Percentiles rank a stretch among this genome's conserved stretches.
Conservation (phyloP, 108 stramenopile species). For the Nitzschia putrida region DNA sequence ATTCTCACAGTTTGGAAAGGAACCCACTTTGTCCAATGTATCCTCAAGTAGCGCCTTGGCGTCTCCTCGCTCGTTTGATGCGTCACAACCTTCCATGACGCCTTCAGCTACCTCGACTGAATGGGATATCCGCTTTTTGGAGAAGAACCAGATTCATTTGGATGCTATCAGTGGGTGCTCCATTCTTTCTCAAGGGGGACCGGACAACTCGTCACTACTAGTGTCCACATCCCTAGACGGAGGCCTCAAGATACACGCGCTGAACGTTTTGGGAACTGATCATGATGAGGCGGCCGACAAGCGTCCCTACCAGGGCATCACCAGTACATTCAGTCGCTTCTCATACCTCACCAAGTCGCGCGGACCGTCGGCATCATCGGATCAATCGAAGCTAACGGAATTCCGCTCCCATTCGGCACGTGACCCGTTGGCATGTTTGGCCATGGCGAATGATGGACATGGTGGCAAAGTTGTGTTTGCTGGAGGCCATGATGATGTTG, state of each 20-base stretch:
- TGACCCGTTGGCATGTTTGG: slow-evolving; percentile 68
- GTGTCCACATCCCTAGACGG: slow-evolving; percentile 63
- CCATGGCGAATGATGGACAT: slow-evolving; percentile 46
- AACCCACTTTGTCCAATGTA: slow-evolving; percentile 25
- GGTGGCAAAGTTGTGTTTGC: slow-evolving; percentile 68
- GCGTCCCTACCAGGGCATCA: slow-evolving; percentile 31
- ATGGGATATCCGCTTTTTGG: slow-evolving; percentile 63
- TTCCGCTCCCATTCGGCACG: slow-evolving; percentile 54
- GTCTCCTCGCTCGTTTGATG: slow-evolving; percentile 22
- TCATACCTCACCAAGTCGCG: slow-evolving; percentile 43
- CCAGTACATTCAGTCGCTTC: slow-evolving; percentile 51
- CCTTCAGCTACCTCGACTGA: slow-evolving; percentile 25
- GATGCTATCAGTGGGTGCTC: slow-evolving; percentile 62
- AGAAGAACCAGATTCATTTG: slow-evolving; percentile 46
- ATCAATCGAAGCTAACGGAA: slow-evolving; percentile 45
- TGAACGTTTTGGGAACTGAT: slow-evolving; percentile 23
- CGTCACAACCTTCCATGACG: slow-evolving; percentile 13
- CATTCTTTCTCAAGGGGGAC: slow-evolving; percentile 25
- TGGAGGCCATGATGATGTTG: slow-evolving; percentile 75
- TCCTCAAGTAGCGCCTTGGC: slow-evolving; percentile 9
- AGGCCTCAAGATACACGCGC: slow-evolving; percentile 51
- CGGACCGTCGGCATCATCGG: slow-evolving; percentile 11
- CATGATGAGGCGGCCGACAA: slow-evolving; percentile 26
- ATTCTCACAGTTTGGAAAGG: slow-evolving; percentile 28
- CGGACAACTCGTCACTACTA: slow-evolving; percentile 37